Percentiles rank a stretch among this genome's conserved stretches.
These are phyloP conservation scores for Neoboletus magnificus DNA, from an alignment of 768 basidiomycete species.

Conservation along the genomic window DNA sequence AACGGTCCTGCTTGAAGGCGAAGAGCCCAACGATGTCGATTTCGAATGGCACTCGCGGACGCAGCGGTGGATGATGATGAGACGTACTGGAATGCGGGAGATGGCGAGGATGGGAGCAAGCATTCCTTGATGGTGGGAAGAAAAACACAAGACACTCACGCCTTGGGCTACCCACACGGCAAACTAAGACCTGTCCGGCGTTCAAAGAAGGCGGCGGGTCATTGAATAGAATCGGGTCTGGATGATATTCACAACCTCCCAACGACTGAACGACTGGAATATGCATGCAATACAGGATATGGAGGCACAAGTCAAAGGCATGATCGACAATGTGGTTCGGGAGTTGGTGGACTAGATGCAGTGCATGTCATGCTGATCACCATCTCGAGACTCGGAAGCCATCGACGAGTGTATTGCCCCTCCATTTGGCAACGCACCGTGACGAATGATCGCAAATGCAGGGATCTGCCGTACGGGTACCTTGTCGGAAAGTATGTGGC, in stretches of 20 bases:
- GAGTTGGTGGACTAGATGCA: no score
- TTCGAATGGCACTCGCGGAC: background rate
- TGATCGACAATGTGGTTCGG: no score
- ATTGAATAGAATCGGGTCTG: background rate
- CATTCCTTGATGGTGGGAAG: background rate
- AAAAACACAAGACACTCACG: background rate
- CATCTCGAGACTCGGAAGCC: no score
- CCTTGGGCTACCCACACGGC: background rate
- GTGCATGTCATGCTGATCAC: no score
- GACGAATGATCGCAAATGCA: no score
- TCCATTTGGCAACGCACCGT: no score
- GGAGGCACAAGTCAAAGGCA: no score
- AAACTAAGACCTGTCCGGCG: conserved; percentile 41
- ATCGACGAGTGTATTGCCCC: no score
- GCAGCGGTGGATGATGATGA: conserved; percentile 17
- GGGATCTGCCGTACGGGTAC: no score
- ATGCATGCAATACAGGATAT: background rate
- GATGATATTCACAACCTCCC: background rate
- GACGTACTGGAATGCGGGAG: conserved; percentile 10
- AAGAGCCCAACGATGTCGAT: conserved; percentile 1
- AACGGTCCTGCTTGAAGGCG: conserved; percentile 19
- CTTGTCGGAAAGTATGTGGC: no score
- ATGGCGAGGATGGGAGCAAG: background rate
- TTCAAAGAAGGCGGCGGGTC: conserved; percentile 47
- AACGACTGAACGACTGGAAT: background rate